Base-by-base conservation (phyloP, 2,329 filamentous ascomycete genomes). In the Uncinocarpus reesii region DNA sequence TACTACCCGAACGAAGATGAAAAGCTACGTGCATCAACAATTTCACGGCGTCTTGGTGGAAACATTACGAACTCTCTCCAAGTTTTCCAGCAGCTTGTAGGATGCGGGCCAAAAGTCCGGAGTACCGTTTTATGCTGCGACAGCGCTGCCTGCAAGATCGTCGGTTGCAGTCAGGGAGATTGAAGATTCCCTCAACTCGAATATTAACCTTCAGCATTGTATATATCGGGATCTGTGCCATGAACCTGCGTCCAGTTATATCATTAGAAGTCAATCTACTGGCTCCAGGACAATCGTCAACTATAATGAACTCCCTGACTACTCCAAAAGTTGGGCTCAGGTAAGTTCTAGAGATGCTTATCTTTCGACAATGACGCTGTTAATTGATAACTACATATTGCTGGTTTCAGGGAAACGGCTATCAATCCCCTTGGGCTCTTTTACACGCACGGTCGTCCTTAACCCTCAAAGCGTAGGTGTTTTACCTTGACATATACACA, bases 41-140 rank as follows among this genome's bases (percentile, higher is more conserved):
- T 83, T 47, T 65, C 69, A 29, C 73, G 74, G 36, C 77, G 83
- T 24, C 76, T 83, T 21, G 84, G 84, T 45, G 84, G 84, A 26
- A 89, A 88, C 62, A 80, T 80, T 53, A 76, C 80, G 20, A 88
- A 88, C 61, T 77, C 78, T 2, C 73, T 86, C 28, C 75, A 86
- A 60, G 83, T 88, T 7, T 67, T 88, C 21, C 73, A 78, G 52
- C 81, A 87, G 60, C 71, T 85, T 15, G 57, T 79, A 10, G 47
- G 53, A 29, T 32, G 55, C 37, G 21, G 34, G 11, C 21, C 50
- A 5, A 43, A 38, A 13, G 36, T 41, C 16, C 34, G 11, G 2
- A 4, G 28, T 57, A 20, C 51, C 57, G 1, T 50, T 75, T 7
- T 60, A 65, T 32, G 62, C 76, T 2, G 55, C 71, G 16, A 53